phyloP scores from a whole-genome alignment of 2,329 filamentous ascomycete genomes.

The Neofusicoccum umdonicola region DNA sequence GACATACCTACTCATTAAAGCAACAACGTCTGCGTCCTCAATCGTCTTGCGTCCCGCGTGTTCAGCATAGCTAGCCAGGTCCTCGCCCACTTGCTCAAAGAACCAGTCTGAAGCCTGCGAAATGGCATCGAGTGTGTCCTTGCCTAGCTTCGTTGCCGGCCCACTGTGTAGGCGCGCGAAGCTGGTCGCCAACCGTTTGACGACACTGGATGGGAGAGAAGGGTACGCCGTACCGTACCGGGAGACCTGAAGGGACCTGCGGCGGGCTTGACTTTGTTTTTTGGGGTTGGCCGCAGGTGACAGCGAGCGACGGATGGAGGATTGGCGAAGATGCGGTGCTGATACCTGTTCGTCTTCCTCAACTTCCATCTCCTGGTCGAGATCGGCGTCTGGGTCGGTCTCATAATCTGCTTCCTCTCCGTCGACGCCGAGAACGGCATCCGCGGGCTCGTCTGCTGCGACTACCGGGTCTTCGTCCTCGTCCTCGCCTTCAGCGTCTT shows the following conservation, averaged over 20 bases:
- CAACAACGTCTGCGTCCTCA: constrained; percentile 78
- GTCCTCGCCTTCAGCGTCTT: constrained; percentile 20
- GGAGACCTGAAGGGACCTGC: constrained; percentile 60
- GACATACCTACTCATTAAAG: constrained; percentile 77
- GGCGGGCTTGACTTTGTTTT: constrained; percentile 33
- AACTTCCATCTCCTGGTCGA: constrained; percentile 5
- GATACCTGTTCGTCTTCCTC: constrained; percentile 5
- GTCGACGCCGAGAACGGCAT: constrained; percentile 1
- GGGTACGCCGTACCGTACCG: constrained; percentile 73
- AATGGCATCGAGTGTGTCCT: constrained; percentile 71
- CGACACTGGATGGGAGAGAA: constrained; percentile 67
- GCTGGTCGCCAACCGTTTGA: constrained; percentile 69
- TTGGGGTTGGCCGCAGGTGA: not conserved
- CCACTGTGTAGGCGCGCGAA: constrained; percentile 67
- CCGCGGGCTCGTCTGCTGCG: constrained; percentile 28
- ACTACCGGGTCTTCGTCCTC: constrained; percentile 27
- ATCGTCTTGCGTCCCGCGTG: constrained; percentile 83
- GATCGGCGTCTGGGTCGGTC: constrained; percentile 18
- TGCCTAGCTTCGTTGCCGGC: constrained; percentile 66
- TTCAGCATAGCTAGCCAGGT: constrained; percentile 73
- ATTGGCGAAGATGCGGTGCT: constrained; percentile 2
- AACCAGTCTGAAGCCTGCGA: constrained; percentile 86
- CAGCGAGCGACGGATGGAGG: not conserved
- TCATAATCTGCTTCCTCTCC: constrained; percentile 22
- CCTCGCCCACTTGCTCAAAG: constrained; percentile 82